phyloP scores from a whole-genome alignment of 768 basidiomycete genomes.

The Boletus coccyginus region DNA sequence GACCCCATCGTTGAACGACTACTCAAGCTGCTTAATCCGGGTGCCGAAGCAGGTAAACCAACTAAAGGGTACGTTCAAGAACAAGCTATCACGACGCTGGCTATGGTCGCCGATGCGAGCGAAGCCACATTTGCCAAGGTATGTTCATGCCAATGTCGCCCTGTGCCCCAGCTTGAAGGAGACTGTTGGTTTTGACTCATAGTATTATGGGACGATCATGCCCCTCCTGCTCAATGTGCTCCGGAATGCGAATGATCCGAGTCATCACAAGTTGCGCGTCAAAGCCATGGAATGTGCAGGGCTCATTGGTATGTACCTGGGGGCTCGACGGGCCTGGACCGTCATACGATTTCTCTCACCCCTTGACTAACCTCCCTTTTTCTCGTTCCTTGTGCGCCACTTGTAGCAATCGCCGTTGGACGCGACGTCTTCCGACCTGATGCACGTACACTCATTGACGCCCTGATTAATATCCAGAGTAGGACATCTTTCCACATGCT shows the following conservation, averaged over 20 bases:
- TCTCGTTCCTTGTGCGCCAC: neutral
- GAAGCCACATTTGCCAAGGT: slow-evolving; percentile 76
- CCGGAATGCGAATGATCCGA: slow-evolving; percentile 62
- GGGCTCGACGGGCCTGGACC: neutral
- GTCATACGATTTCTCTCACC: neutral
- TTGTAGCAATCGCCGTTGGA: slow-evolving; percentile 80
- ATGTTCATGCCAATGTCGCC: neutral
- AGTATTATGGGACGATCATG: slow-evolving; percentile 82
- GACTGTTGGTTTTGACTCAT: neutral
- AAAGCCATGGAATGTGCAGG: slow-evolving; percentile 94
- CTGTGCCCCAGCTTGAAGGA: neutral
- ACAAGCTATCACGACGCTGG: slow-evolving; percentile 83
- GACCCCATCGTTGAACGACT: slow-evolving; percentile 72
- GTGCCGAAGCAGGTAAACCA: slow-evolving; percentile 39
- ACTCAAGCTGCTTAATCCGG: slow-evolving; percentile 57
- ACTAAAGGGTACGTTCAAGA: slow-evolving; percentile 72
- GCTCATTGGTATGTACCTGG: slow-evolving; percentile 60
- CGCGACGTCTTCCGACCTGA: slow-evolving; percentile 76
- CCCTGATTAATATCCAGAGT: slow-evolving; percentile 80
- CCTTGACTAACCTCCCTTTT: neutral
- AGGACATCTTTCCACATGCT: slow-evolving; percentile 12
- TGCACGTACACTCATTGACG: slow-evolving; percentile 64
- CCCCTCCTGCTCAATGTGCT: slow-evolving; percentile 76
- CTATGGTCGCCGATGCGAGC: slow-evolving; percentile 87
- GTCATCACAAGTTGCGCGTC: slow-evolving; percentile 65